These are phyloP conservation scores for Sclerotinia minor DNA, from an alignment of 2,329 filamentous ascomycete species.

Conservation along the genomic window DNA sequence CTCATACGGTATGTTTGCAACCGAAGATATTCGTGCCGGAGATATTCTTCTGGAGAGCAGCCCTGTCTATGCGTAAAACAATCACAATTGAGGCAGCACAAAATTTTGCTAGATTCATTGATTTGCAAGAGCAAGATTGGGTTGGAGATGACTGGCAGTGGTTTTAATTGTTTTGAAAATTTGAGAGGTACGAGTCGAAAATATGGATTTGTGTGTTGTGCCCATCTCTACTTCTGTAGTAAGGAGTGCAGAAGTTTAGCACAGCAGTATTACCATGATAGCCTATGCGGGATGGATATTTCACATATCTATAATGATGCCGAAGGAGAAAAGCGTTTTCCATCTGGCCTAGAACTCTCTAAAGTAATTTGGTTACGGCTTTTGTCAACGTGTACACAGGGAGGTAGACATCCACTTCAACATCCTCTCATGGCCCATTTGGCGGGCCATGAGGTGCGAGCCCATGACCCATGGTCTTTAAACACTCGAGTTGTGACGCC, in stretches of 20 bases:
- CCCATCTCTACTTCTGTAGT: conserved; percentile 18
- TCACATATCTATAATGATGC: background rate
- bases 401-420: background rate
- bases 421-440: background rate
- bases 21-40: background rate
- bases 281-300: conserved; percentile 18
- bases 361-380: background rate
- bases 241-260: conserved; percentile 15
- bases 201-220: conserved; percentile 12
- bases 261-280: conserved; percentile 9
- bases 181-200: background rate
- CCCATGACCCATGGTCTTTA: background rate
- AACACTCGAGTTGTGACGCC: background rate
- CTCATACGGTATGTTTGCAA: conserved; percentile 23
- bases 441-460: background rate
- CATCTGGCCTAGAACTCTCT: background rate
- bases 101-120: too few species aligned
- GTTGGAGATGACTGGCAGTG: background rate
- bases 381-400: background rate
- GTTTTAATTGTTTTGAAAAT: background rate
- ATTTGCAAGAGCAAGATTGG: background rate
- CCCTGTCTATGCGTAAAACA: too few species aligned
- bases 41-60: background rate
- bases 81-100: background rate
- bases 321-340: too few species aligned